Evolutionary conservation across 371 early-diverging fungal genomes (phyloP).

Genomic region (Blyttiomyces sp.): DNA sequence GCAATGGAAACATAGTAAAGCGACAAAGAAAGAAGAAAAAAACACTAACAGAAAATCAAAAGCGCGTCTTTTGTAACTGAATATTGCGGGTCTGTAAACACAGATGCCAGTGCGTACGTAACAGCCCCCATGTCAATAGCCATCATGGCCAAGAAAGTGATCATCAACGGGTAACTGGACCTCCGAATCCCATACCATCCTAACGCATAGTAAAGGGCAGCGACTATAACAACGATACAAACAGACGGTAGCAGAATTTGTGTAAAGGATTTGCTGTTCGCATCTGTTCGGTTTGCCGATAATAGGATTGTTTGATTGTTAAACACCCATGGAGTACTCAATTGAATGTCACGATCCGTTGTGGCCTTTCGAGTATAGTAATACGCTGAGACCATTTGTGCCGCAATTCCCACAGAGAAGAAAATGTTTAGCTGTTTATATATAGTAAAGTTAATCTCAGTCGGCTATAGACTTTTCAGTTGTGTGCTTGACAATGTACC

Average conservation of each 20-base stretch:
- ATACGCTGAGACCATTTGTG: conserved; percentile 13
- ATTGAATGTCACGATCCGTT: background rate
- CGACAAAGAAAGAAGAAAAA: background rate
- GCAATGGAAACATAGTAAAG: background rate
- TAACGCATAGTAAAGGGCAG: conserved; percentile 6
- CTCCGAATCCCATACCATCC: conserved; percentile 20
- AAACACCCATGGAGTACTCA: conserved; percentile 6
- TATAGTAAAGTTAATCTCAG: background rate
- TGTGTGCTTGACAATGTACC: background rate
- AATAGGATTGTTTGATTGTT: background rate
- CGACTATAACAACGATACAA: conserved; percentile 1
- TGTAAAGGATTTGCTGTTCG: background rate
- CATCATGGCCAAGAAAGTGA: conserved; percentile 4
- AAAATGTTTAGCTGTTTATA: conserved; percentile 7
- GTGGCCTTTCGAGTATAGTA: conserved; percentile 14
- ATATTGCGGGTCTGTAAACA: conserved; percentile 9
- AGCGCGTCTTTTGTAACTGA: conserved; percentile 8
- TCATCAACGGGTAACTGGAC: conserved; percentile 9
- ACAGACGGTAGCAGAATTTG: conserved; percentile 9
- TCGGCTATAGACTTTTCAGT: background rate
- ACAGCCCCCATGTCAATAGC: conserved; percentile 10
- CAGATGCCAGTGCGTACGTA: background rate
- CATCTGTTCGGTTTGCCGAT: no score
- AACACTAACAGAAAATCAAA: conserved; percentile 17
- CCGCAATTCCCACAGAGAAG: conserved; percentile 17